Evolutionary conservation across 2,329 filamentous ascomycete species (phyloP).

Genomic region (Neopestalotiopsis clavispora): DNA sequence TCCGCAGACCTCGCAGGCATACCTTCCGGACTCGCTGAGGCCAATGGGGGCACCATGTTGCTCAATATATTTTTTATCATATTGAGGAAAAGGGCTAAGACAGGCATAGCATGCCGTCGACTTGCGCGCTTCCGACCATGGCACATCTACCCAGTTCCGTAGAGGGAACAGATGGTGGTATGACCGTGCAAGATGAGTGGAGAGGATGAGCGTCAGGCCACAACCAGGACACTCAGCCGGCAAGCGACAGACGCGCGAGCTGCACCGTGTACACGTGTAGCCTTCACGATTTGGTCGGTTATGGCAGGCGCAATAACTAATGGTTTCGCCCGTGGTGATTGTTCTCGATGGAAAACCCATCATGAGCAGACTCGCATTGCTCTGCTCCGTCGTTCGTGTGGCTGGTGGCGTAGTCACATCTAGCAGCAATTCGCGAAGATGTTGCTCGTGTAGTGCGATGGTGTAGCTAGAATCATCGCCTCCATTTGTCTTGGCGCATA

Average conservation of each 20-base stretch:
- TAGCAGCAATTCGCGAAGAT: slow-evolving; percentile 89
- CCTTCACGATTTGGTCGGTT: slow-evolving; percentile 81
- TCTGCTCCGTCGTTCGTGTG: slow-evolving; percentile 67
- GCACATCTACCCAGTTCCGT: slow-evolving; percentile 87
- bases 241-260: slow-evolving; percentile 84
- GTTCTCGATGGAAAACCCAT: slow-evolving; percentile 96
- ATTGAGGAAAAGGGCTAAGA: slow-evolving; percentile 71
- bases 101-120: slow-evolving; percentile 80
- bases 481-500: slow-evolving; percentile 85
- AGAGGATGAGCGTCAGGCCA: slow-evolving; percentile 89
- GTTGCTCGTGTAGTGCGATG: slow-evolving; percentile 83
- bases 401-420: slow-evolving; percentile 88
- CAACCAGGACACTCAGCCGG: slow-evolving; percentile 92
- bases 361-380: slow-evolving; percentile 76
- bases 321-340: slow-evolving; percentile 67
- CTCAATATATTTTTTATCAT: slow-evolving; percentile 23
- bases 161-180: slow-evolving; percentile 94
- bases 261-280: slow-evolving; percentile 89
- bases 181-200: slow-evolving; percentile 89
- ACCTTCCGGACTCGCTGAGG: slow-evolving; percentile 84
- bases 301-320: slow-evolving; percentile 89
- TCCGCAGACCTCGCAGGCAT: slow-evolving; percentile 85
- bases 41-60: slow-evolving; percentile 52
- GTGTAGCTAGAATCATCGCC: slow-evolving; percentile 79
- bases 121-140: slow-evolving; percentile 73